Base-by-base conservation (phyloP, 2,329 filamentous ascomycete species). In the Nigrospora oryzae region DNA sequence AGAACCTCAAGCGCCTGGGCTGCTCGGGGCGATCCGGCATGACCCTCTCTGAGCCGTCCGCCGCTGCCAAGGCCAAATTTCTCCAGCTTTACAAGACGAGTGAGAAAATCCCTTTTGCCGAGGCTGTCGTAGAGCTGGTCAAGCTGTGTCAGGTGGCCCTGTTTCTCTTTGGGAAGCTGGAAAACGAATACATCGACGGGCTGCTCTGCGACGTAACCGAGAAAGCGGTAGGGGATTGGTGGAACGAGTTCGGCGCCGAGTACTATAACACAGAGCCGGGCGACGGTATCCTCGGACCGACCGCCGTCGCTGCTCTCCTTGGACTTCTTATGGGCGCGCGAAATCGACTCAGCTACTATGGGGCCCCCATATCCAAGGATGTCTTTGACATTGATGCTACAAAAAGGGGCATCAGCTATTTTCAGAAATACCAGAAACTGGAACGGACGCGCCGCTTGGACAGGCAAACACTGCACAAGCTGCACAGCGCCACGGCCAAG, bases 131-230 rank as follows among this genome's bases (percentile, higher is more conserved):
- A 45, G 91, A 97, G 63, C 73, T 97, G 15, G 84, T 97, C 46
- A 94, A 90, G 61, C 73, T 95, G 31, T 97, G 90, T 54, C 93
- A 98, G 63, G 80, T 89, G 32, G 89, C 93, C 0, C 68, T 98
- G 47, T 84, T 87, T 58, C 71, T 96, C 48, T 98, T 96, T 63
- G 87, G 84, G 44, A 89, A 90, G 61, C 70, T 97, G 6, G 83
- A 87, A n/a, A 77, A 84, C 30, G 86, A 90, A 52, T 97, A 95
- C 60, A 86, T 88, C 8, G 93, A 98, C 57, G 93, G 93, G 0
- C 68, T 96, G 19, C 75, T 98, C 3, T 98, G 93, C 62, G 93
- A 98, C 66, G 74, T 93, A 37, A 97, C 93, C 0, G 93, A 98
- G 62, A 83, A 77, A 49, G 89, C 90, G 2, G 81, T 97, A 55